These are phyloP conservation scores for Ophiostoma quercus DNA, from an alignment of 2,329 filamentous ascomycete species.

Conservation along the genomic window DNA sequence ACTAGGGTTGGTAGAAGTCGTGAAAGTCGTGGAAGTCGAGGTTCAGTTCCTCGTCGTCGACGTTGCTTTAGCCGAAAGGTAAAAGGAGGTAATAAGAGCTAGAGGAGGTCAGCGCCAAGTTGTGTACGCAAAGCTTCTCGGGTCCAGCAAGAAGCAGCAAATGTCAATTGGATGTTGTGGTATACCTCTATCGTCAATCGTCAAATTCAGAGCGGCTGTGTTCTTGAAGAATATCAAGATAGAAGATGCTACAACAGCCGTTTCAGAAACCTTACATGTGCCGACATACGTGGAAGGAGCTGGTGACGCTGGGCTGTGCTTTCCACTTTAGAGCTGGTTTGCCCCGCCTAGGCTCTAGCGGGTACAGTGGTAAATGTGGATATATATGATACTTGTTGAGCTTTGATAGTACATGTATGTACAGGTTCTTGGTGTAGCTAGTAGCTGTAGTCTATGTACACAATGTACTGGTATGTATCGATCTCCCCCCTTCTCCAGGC, in stretches of 20 bases:
- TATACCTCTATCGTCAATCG: background rate
- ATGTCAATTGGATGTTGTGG: background rate
- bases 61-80: background rate
- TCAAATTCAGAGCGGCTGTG: too few relatives aligned
- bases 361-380: background rate
- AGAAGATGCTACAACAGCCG: conserved; percentile 6
- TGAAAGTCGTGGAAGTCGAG: background rate
- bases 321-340: conserved; percentile 4
- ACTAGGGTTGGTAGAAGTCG: background rate
- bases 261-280: conserved; percentile 12
- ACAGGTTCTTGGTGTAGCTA: background rate
- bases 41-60: background rate
- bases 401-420: background rate
- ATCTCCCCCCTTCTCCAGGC: background rate
- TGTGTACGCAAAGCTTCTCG: conserved; percentile 1
- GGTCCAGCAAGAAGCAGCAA: background rate
- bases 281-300: conserved; percentile 14
- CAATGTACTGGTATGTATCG: background rate
- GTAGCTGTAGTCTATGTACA: background rate
- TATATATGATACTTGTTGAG: background rate
- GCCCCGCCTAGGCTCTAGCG: conserved; percentile 15
- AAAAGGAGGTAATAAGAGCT: background rate
- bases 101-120: background rate
- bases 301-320: conserved; percentile 15
- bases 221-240: background rate